Evolutionary conservation across 1,284 basidiomycete species (phyloP), one percentile per base, ranked within the genome.

Genomic region (Hymenochaete sp.): DNA sequence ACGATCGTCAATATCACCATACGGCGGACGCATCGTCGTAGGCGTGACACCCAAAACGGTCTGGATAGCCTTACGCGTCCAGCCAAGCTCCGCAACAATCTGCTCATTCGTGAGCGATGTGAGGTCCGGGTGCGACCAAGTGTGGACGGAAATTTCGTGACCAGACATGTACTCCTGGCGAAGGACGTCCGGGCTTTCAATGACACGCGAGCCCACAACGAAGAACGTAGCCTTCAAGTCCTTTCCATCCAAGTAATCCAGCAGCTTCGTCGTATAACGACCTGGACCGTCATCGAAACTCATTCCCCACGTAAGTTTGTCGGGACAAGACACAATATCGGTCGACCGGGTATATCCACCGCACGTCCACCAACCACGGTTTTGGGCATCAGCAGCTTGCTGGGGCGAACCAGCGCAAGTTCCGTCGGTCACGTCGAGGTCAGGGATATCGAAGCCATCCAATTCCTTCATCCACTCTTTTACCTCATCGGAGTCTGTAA

Each of bases 21-120:
- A 75, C 21, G 74, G 73, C 6, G 75, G 70, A 52, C 76, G 67
- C 69, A 75, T 73, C 22, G 67, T 73, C 45, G 77, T 82, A 2
- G 90, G 89, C 4, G 86, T 87, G 21, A 92, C 82, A 55, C 89
- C 88, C 49, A 87, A 67, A 21, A 82, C 72, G 3, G 56, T 55
- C 56, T 82, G 77, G 66, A 98, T 95, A 44, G 82, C 78, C 65
- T 90, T 79, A 53, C 82, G 84, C 48, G 90, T 88, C 85, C 89
- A 97, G 38, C 87, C 92, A 40, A 98, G 73, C 65, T 97, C 93
- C 19, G 92, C 92, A 16, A 97, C 89, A 50, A 97, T 78, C 67
- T 96, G 71, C 59, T 79, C 81, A 59, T 82, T 98, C 38, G 88
- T 81, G 50, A 93, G 70, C 28, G 79, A 77, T 10, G 93, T 98